phyloP scores from a whole-genome alignment of 164 flowering plant genomes.

The Berberis thunbergii region DNA sequence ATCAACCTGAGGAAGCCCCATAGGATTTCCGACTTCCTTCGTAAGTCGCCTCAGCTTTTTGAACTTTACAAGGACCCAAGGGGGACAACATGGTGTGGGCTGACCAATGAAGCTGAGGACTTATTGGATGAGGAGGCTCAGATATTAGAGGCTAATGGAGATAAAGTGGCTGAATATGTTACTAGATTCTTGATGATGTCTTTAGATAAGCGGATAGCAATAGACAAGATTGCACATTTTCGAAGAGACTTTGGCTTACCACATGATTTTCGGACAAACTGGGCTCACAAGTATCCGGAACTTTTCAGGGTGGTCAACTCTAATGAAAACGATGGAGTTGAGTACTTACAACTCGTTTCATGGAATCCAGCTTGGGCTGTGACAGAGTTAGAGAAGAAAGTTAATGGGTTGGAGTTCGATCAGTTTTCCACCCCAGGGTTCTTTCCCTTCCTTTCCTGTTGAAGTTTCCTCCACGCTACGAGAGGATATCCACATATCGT shows the following conservation, averaged over 20 bases:
- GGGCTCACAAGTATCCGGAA: constrained; percentile 61
- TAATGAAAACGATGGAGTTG: constrained; percentile 30
- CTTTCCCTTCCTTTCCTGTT: constrained; percentile 73
- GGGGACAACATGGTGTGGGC: constrained; percentile 74
- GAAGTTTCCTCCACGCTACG: constrained; percentile 68
- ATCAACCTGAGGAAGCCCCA: constrained; percentile 73
- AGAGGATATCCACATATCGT: constrained; percentile 48
- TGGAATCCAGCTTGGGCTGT: constrained; percentile 92
- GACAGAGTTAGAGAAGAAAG: constrained; percentile 79
- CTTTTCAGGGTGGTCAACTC: constrained; percentile 47
- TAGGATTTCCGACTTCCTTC: constrained; percentile 56
- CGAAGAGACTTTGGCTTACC: constrained; percentile 86
- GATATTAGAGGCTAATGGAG: constrained; percentile 34
- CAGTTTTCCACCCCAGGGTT: constrained; percentile 37
- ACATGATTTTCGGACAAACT: constrained; percentile 52
- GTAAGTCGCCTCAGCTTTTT: constrained; percentile 71
- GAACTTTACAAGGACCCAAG: constrained; percentile 66
- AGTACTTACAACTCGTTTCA: constrained; percentile 64
- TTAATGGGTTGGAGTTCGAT: constrained; percentile 19
- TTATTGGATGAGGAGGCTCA: constrained; percentile 59
- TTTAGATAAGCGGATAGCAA: constrained; percentile 44
- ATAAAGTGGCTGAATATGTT: constrained; percentile 64
- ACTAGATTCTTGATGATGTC: constrained; percentile 85
- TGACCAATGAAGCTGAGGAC: constrained; percentile 66
- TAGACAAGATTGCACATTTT: constrained; percentile 79